These are phyloP conservation scores for Sporobolomyces roseus DNA, from an alignment of 768 basidiomycete genomes.

Conservation along the genomic window DNA sequence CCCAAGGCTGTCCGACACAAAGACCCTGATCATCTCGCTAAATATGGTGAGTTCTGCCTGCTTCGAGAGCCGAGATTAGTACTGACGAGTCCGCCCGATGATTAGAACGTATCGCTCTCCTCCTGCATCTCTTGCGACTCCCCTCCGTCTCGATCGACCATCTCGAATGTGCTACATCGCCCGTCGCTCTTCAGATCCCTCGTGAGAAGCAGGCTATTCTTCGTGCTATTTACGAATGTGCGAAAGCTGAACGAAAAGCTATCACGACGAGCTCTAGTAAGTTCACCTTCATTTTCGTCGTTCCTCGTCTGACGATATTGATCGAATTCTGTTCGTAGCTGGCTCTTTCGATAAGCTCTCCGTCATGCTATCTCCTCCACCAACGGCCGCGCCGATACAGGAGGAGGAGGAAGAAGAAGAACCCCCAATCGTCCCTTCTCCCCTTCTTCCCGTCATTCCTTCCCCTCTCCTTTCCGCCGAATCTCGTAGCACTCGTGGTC, in stretches of 20 bases:
- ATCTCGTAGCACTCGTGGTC: neutral
- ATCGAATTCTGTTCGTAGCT: too few relatives aligned
- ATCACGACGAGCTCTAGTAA: too few relatives aligned
- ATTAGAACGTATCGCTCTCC: slow-evolving; percentile 49
- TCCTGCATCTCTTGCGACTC: slow-evolving; percentile 47
- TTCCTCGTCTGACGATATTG: too few relatives aligned
- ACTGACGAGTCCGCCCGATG: too few relatives aligned
- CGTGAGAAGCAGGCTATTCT: slow-evolving; percentile 46
- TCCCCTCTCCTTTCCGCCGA: too few relatives aligned
- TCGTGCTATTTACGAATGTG: slow-evolving; percentile 49
- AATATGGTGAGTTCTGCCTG: slow-evolving; percentile 46
- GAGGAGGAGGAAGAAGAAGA: neutral
- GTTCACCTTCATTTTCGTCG: too few relatives aligned
- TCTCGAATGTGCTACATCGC: slow-evolving; percentile 49
- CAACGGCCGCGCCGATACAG: too few relatives aligned
- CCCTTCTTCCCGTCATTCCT: too few relatives aligned
- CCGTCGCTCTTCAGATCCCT: slow-evolving; percentile 47
- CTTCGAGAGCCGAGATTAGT: too few relatives aligned
- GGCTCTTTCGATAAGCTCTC: too few relatives aligned
- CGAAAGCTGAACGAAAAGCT: slow-evolving; percentile 46
- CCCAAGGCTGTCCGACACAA: slow-evolving; percentile 49
- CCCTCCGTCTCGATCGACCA: slow-evolving; percentile 45
- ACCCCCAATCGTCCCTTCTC: neutral
- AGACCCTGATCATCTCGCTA: slow-evolving; percentile 51
- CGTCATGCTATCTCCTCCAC: too few relatives aligned